phyloP scores from a whole-genome alignment of 257 asterid species.

The Primulina eburnea region DNA sequence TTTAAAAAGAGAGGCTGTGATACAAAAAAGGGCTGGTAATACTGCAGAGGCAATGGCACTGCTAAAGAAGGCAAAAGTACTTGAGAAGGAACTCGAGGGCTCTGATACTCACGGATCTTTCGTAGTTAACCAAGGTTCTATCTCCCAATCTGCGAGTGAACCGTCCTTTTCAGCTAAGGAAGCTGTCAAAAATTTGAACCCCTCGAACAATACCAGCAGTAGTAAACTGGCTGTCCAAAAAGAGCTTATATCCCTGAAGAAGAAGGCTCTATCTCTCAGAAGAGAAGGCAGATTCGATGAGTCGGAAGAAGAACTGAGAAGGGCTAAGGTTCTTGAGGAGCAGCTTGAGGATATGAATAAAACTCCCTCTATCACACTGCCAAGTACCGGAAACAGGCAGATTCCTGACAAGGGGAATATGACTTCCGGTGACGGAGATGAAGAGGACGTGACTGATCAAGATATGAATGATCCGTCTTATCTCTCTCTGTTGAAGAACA shows the following conservation, averaged over 20 bases:
- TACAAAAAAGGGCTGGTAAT: constrained; percentile 71
- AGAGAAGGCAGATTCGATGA: constrained; percentile 81
- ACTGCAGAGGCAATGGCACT: constrained; percentile 60
- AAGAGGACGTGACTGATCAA: constrained; percentile 74
- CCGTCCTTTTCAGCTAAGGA: constrained; percentile 15
- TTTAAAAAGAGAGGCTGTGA: constrained; percentile 63
- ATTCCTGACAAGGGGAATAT: constrained; percentile 16
- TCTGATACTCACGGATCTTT: constrained; percentile 32
- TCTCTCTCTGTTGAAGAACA: constrained; percentile 67
- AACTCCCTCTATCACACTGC: constrained; percentile 37
- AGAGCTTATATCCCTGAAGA: constrained; percentile 83
- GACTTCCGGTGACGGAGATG: constrained; percentile 49
- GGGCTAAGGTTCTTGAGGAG: constrained; percentile 77
- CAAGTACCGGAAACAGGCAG: constrained; percentile 29
- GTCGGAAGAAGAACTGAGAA: constrained; percentile 79
- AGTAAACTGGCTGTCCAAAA: constrained; percentile 69
- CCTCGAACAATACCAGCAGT: constrained; percentile 20
- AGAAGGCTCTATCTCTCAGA: constrained; percentile 72
- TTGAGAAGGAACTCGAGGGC: constrained; percentile 53
- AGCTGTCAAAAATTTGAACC: constrained; percentile 27
- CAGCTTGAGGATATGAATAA: constrained; percentile 81
- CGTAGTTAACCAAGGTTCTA: constrained; percentile 17
- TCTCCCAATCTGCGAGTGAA: constrained; percentile 27
- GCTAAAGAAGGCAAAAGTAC: constrained; percentile 67
- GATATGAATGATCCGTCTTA: constrained; percentile 82